Evolutionary conservation across 1,139 yeast genomes (phyloP).

Genomic region (Candida mesenterica): DNA sequence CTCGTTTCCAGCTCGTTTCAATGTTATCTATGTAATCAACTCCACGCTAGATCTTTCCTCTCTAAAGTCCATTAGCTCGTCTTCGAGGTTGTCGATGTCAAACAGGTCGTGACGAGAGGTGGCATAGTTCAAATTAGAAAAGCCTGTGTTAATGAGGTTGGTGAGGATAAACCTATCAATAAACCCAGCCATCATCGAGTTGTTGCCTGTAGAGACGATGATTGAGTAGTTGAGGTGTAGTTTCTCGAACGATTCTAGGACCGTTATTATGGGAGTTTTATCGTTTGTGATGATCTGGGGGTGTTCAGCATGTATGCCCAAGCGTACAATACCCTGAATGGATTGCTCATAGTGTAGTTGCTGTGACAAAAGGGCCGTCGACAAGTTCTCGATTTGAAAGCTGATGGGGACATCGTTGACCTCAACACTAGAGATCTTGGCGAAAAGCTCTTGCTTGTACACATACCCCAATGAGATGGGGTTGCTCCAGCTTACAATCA

Average conservation of each 20-base stretch:
- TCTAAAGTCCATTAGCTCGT: conserved; percentile 14
- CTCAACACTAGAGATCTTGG: conserved; percentile 15
- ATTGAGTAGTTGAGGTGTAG: conserved; percentile 38
- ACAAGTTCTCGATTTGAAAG: conserved; percentile 23
- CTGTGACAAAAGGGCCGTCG: conserved; percentile 22
- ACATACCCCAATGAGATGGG: conserved; percentile 40
- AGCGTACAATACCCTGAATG: conserved; percentile 11
- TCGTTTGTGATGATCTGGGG: conserved; percentile 58
- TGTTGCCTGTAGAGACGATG: conserved; percentile 19
- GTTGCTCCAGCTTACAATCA: conserved; percentile 25
- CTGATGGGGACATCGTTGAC: conserved; percentile 16
- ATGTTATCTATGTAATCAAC: conserved; percentile 28
- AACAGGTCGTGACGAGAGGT: conserved; percentile 13
- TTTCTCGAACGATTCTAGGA: conserved; percentile 42
- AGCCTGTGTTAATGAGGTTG: conserved; percentile 29
- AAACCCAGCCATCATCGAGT: conserved; percentile 35
- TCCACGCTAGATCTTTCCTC: conserved; percentile 20
- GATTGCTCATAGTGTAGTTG: conserved; percentile 27
- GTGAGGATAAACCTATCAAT: conserved; percentile 41
- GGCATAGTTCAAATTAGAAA: conserved; percentile 22
- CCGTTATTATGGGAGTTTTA: conserved; percentile 33
- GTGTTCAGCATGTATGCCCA: conserved; percentile 82
- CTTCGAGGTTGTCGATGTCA: conserved; percentile 17
- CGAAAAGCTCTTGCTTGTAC: conserved; percentile 26
- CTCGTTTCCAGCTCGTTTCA: background rate